Evolutionary conservation across 306 rosid species (phyloP).

Genomic region (Corylus heterophylla): DNA sequence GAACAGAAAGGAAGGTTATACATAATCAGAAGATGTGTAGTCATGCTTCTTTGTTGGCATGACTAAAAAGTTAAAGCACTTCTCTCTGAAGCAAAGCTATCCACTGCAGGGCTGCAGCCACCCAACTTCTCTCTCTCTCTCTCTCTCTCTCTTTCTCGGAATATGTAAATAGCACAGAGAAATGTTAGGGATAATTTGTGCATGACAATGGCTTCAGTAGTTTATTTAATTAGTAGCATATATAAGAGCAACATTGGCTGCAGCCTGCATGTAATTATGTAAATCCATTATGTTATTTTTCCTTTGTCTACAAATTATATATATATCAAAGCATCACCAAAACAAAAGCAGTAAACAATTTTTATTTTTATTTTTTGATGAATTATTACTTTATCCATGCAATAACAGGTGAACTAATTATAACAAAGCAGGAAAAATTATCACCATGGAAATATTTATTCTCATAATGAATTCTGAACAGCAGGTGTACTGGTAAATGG

Average conservation of each 20-base stretch:
- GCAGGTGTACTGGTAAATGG: too few species aligned
- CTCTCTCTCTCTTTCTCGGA: background rate
- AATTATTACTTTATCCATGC: too few species aligned
- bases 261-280: background rate
- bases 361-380: too few species aligned
- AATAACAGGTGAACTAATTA: too few species aligned
- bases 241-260: too few species aligned
- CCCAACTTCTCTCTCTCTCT: background rate
- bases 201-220: background rate
- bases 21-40: conserved; percentile 16
- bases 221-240: background rate
- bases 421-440: too few species aligned
- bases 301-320: too few species aligned
- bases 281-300: background rate
- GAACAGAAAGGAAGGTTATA: conserved; percentile 16
- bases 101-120: background rate
- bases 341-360: background rate
- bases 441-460: too few species aligned
- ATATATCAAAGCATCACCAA: background rate
- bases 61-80: background rate
- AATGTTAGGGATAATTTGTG: background rate
- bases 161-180: background rate
- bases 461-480: too few species aligned
- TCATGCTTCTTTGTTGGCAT: conserved; percentile 16
- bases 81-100: too few species aligned